Conservation (phyloP, 2,329 filamentous ascomycete species). For the Pseudogymnoascus sp. region DNA sequence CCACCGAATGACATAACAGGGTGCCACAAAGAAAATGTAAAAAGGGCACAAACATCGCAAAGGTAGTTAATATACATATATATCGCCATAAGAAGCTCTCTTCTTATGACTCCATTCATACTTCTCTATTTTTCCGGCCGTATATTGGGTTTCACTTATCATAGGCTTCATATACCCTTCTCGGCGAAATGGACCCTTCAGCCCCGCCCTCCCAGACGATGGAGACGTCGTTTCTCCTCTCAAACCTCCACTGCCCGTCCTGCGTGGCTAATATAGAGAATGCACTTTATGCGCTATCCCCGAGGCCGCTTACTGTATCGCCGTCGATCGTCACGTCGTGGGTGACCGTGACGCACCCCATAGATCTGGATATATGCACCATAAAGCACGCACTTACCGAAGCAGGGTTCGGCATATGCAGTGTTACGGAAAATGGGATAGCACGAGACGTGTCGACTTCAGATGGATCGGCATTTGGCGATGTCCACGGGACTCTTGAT, state of each 20-base stretch:
- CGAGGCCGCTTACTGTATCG: constrained; percentile 49
- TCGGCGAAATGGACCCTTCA: neutral
- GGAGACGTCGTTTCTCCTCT: constrained; percentile 47
- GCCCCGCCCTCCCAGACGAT: constrained; percentile 26
- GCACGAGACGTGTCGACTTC: neutral
- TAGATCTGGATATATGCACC: constrained; percentile 33
- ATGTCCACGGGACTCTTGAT: constrained; percentile 8
- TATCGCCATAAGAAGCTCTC: neutral
- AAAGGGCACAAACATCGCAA: constrained; percentile 9
- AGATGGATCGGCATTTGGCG: constrained; percentile 2
- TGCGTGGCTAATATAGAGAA: constrained; percentile 60
- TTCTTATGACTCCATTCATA: neutral
- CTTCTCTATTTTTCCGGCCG: neutral
- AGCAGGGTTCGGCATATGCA: constrained; percentile 50
- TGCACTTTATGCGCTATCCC: constrained; percentile 41
- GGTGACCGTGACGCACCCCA: constrained; percentile 51
- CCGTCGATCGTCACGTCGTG: constrained; percentile 65
- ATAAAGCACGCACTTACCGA: constrained; percentile 43
- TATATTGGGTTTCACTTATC: neutral
- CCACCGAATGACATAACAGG: neutral
- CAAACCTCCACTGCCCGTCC: constrained; percentile 70
- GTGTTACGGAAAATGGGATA: constrained; percentile 16
- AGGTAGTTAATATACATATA: neutral
- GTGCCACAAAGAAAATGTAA: constrained; percentile 1
- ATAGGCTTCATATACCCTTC: constrained; percentile 2